Evolutionary conservation across 108 stramenopile species (phyloP).

Genomic region (Pseudonitzschia delicatissima): DNA sequence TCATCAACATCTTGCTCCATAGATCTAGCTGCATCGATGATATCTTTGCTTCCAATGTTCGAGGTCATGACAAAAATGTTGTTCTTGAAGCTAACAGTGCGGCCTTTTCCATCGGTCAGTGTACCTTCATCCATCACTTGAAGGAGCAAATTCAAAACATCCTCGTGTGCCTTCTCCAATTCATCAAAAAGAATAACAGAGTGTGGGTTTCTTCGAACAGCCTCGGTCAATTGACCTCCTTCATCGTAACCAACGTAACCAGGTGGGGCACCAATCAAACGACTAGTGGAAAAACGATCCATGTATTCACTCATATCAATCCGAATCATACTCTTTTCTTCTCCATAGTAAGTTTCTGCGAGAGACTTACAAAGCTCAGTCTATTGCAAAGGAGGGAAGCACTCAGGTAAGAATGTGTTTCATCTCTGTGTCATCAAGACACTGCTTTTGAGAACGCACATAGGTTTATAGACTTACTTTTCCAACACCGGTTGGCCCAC

Average conservation of each 20-base stretch:
- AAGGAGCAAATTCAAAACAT: constrained; percentile 90
- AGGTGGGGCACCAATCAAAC: constrained; percentile 91
- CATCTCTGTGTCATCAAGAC: not conserved
- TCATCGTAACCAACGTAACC: constrained; percentile 94
- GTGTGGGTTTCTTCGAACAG: constrained; percentile 77
- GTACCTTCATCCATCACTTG: constrained; percentile 96
- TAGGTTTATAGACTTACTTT: constrained; percentile 24
- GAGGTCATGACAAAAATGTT: constrained; percentile 95
- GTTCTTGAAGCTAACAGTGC: constrained; percentile 92
- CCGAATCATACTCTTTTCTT: constrained; percentile 84
- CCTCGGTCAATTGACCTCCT: constrained; percentile 95
- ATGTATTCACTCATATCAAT: constrained; percentile 95
- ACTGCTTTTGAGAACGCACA: not conserved
- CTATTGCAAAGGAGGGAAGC: constrained; percentile 16
- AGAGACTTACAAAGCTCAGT: constrained; percentile 90
- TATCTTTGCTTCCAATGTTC: constrained; percentile 88
- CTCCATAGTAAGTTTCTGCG: constrained; percentile 80
- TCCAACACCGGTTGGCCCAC: constrained; percentile 92
- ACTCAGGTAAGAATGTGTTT: not conserved
- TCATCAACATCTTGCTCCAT: constrained; percentile 32
- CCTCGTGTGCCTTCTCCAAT: constrained; percentile 91
- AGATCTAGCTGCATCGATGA: constrained; percentile 62
- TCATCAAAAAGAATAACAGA: constrained; percentile 78
- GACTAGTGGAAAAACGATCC: constrained; percentile 89
- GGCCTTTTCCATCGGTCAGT: constrained; percentile 94